A percentile compares a stretch with the other conserved stretches of the same genome.
These are phyloP conservation scores for Metschnikowia rubicola DNA, from an alignment of 805 yeast species.

Conservation along the genomic window DNA sequence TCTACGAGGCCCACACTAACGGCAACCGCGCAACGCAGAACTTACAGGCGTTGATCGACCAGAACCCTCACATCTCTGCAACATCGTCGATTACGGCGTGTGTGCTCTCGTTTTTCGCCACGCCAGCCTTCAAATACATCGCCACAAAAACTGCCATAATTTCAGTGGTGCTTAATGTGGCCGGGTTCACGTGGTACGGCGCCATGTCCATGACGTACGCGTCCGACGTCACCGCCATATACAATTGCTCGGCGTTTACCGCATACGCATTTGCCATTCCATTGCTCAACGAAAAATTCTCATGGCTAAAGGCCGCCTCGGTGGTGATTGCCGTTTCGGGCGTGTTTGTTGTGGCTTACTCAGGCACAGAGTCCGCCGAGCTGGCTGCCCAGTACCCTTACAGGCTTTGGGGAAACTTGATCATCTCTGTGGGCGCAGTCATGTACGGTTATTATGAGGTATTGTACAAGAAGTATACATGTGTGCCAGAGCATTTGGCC, in stretches of 20 bases:
- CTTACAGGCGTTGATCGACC: slow-evolving; percentile 33
- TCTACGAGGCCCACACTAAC: slow-evolving; percentile 40
- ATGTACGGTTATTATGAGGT: slow-evolving; percentile 83
- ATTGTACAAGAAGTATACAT: slow-evolving; percentile 66
- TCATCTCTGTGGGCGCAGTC: slow-evolving; percentile 71
- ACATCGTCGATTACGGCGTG: slow-evolving; percentile 32
- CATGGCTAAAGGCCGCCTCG: slow-evolving; percentile 59
- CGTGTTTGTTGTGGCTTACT: slow-evolving; percentile 74
- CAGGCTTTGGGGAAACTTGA: slow-evolving; percentile 63
- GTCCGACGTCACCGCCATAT: slow-evolving; percentile 84
- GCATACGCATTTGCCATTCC: slow-evolving; percentile 84
- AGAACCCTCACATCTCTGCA: slow-evolving; percentile 34
- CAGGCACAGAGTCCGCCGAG: slow-evolving; percentile 34
- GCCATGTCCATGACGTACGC: slow-evolving; percentile 80
- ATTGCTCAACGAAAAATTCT: slow-evolving; percentile 61
- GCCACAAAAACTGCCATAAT: slow-evolving; percentile 41
- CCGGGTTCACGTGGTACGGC: slow-evolving; percentile 83
- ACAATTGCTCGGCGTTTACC: slow-evolving; percentile 85
- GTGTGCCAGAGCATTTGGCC: slow-evolving; percentile 61
- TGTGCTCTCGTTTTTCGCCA: slow-evolving; percentile 32
- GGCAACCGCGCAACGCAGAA: slow-evolving; percentile 31
- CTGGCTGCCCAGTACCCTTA: slow-evolving; percentile 45
- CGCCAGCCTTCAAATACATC: slow-evolving; percentile 51
- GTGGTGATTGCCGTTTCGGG: slow-evolving; percentile 72
- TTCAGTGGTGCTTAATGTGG: slow-evolving; percentile 60